phyloP scores from a whole-genome alignment of 2,329 filamentous ascomycete species.

The Colletotrichum sublineola region DNA sequence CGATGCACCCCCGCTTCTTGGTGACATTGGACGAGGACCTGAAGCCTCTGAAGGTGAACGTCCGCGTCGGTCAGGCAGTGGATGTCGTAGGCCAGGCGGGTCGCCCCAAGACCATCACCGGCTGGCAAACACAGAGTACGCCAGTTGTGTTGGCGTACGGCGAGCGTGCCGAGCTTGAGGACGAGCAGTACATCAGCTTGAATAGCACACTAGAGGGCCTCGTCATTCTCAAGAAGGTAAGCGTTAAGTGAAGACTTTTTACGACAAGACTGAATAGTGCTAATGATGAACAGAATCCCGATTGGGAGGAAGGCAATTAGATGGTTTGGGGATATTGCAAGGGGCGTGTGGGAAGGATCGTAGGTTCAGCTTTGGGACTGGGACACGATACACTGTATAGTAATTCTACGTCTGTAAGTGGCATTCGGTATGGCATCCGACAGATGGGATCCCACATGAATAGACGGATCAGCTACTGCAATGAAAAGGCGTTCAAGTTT shows the following conservation, averaged over 20 bases:
- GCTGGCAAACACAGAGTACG: slow-evolving; percentile 99
- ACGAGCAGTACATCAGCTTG: slow-evolving; percentile 95
- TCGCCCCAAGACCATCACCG: slow-evolving; percentile 97
- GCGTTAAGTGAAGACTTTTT: slow-evolving; percentile 44
- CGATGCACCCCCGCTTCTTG: slow-evolving; percentile 97
- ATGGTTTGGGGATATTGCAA: slow-evolving; percentile 21
- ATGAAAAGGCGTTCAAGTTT: slow-evolving; percentile 25
- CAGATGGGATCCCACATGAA: slow-evolving; percentile 36
- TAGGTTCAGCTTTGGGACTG: slow-evolving; percentile 39
- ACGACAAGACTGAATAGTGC: background rate
- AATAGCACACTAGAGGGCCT: slow-evolving; percentile 93
- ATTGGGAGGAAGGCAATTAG: slow-evolving; percentile 67
- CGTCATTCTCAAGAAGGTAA: slow-evolving; percentile 96
- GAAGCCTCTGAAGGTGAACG: slow-evolving; percentile 93
- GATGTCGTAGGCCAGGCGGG: slow-evolving; percentile 98
- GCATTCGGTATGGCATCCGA: slow-evolving; percentile 39
- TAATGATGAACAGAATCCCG: slow-evolving; percentile 61
- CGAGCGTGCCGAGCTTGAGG: slow-evolving; percentile 95
- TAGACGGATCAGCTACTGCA: slow-evolving; percentile 39
- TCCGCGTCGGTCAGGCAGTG: slow-evolving; percentile 96
- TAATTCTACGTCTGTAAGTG: slow-evolving; percentile 41
- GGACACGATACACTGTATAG: slow-evolving; percentile 44
- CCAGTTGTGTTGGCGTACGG: slow-evolving; percentile 94
- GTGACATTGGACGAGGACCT: slow-evolving; percentile 96
- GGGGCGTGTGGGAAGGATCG: slow-evolving; percentile 28